phyloP scores from a whole-genome alignment of 495 filamentous ascomycete species.

The Aspergillus mulundensis region DNA sequence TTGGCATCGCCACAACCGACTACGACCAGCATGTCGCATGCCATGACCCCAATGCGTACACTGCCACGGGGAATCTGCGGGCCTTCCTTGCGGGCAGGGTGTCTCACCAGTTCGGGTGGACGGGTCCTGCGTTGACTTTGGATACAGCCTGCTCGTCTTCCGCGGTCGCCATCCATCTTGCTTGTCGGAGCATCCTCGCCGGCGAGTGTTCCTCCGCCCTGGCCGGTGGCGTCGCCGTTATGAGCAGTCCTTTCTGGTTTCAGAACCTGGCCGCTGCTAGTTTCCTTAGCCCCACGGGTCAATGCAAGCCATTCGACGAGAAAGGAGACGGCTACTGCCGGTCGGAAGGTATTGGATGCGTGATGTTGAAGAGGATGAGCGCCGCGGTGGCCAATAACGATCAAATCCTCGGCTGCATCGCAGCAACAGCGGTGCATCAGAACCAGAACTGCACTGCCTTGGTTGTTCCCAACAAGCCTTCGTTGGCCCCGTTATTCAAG shows the following conservation, averaged over 20 bases:
- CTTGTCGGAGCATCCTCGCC: conserved; percentile 24
- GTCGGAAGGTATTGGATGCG: conserved; percentile 35
- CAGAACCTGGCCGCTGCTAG: conserved; percentile 9
- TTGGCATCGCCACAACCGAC: conserved; percentile 42
- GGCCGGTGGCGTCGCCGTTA: conserved; percentile 37
- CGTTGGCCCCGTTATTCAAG: conserved; percentile 50
- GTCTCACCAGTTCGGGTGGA: conserved; percentile 42
- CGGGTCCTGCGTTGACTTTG: conserved; percentile 34
- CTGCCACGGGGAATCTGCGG: neutral
- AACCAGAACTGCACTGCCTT: conserved; percentile 43
- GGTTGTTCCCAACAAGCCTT: conserved; percentile 50
- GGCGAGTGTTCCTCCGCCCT: conserved; percentile 30
- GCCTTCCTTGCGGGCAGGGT: conserved; percentile 33
- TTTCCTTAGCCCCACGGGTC: conserved; percentile 23
- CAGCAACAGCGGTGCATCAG: conserved; percentile 24
- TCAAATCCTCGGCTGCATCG: conserved; percentile 37
- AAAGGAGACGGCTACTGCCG: conserved; percentile 36
- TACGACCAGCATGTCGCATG: conserved; percentile 33
- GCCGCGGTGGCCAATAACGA: conserved; percentile 35
- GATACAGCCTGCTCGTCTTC: conserved; percentile 46
- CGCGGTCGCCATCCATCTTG: conserved; percentile 28
- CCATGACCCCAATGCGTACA: conserved; percentile 20
- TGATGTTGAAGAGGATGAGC: conserved; percentile 33
- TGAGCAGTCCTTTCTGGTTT: conserved; percentile 21
- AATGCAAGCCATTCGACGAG: conserved; percentile 20